phyloP scores from a whole-genome alignment of 176 grass and related monocot species.

The Aegilops speltoides region DNA sequence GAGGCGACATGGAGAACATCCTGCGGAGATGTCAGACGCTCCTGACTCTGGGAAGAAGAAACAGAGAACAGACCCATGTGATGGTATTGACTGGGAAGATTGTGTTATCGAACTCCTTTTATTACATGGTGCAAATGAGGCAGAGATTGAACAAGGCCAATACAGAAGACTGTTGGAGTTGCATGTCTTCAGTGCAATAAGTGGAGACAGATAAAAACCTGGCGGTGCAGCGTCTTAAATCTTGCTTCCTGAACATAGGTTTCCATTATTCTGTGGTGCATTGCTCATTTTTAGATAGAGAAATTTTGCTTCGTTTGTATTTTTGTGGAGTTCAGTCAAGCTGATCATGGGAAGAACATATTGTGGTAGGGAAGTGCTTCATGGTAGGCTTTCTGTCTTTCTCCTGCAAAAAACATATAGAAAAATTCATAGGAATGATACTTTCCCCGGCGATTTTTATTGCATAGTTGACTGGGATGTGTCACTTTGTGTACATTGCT shows the following conservation, averaged over 20 bases:
- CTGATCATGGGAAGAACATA: not conserved
- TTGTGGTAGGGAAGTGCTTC: constrained; percentile 6
- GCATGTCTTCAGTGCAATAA: constrained; percentile 51
- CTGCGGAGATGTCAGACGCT: constrained; percentile 2
- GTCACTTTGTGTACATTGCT: constrained; percentile 6
- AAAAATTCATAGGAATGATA: constrained; percentile 14
- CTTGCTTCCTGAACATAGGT: constrained; percentile 22
- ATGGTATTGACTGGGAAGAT: constrained; percentile 86
- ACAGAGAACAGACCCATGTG: constrained; percentile 15
- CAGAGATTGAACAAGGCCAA: constrained; percentile 88
- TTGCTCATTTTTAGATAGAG: not conserved
- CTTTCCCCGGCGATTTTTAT: not conserved
- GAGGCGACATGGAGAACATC: constrained; percentile 25
- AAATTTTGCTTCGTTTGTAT: constrained; percentile 2
- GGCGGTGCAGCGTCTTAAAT: not conserved
- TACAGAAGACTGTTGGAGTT: constrained; percentile 83
- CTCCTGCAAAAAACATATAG: not conserved
- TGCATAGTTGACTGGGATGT: constrained; percentile 2
- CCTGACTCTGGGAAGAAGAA: constrained; percentile 18
- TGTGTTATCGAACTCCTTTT: constrained; percentile 79
- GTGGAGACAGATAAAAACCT: constrained; percentile 20
- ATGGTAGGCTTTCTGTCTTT: not conserved
- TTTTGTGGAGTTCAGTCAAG: constrained; percentile 27
- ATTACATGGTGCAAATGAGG: constrained; percentile 69
- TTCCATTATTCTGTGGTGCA: not conserved